Evolutionary conservation across 2,329 filamentous ascomycete genomes (phyloP).

Genomic region (Hypomyces perniciosus): DNA sequence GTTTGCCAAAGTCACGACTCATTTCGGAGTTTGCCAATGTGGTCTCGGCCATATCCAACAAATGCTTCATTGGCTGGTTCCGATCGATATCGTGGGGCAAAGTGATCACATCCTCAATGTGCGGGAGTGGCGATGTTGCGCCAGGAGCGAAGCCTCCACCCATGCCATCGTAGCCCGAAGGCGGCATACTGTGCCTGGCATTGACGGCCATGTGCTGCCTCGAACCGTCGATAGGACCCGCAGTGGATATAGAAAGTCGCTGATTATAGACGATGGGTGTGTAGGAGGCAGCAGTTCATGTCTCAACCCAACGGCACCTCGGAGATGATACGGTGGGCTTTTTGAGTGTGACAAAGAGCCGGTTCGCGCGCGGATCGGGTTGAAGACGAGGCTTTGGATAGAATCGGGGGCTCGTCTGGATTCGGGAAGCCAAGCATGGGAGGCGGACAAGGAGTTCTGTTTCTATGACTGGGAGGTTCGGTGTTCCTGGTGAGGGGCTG

Average conservation of each 20-base stretch:
- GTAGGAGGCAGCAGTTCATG: background rate
- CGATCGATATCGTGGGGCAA: conserved; percentile 41
- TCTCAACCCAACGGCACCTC: conserved; percentile 4
- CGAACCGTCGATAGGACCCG: conserved; percentile 17
- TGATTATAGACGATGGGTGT: background rate
- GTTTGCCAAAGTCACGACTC: conserved; percentile 56
- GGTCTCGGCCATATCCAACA: conserved; percentile 48
- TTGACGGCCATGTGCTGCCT: conserved; percentile 27
- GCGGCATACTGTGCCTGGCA: conserved; percentile 24
- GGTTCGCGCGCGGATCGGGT: conserved; percentile 1
- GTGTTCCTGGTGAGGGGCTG: conserved; percentile 10
- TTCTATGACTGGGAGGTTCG: conserved; percentile 6
- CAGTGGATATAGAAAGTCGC: conserved; percentile 10
- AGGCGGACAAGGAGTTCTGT: conserved; percentile 1
- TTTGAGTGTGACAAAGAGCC: background rate
- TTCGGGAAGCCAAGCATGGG: conserved; percentile 7
- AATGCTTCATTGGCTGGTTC: conserved; percentile 45
- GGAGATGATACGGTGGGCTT: background rate
- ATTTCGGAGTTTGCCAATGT: conserved; percentile 56
- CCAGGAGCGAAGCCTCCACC: conserved; percentile 22
- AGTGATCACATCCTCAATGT: conserved; percentile 48
- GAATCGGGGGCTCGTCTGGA: conserved; percentile 5
- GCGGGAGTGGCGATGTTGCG: conserved; percentile 36
- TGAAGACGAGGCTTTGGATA: background rate
- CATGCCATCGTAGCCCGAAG: conserved; percentile 21